Percentiles rank a stretch among this genome's conserved stretches.
phyloP scores from a whole-genome alignment of 202 grass and related monocot species.

The Panicum hallii region DNA sequence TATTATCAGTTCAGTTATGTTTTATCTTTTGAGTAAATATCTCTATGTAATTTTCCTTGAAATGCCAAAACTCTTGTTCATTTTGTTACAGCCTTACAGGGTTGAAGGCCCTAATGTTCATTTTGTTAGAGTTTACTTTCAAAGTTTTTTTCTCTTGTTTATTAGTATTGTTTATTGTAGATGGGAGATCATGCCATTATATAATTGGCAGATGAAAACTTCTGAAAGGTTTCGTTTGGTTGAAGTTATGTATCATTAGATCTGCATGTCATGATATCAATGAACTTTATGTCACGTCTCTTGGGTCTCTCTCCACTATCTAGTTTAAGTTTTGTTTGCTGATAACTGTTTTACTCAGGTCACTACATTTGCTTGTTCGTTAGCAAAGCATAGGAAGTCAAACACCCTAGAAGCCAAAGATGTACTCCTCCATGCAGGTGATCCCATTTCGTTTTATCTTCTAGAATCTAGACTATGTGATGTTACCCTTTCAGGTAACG shows the following conservation, averaged over 20 bases:
- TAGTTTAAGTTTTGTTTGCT: constrained; percentile 33
- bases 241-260: neutral
- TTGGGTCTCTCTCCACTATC: neutral
- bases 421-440: constrained; percentile 96
- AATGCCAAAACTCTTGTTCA: neutral
- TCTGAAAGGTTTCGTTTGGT: neutral
- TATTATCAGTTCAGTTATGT: neutral
- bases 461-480: constrained; percentile 15
- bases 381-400: constrained; percentile 98
- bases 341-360: constrained; percentile 63
- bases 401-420: constrained; percentile 88
- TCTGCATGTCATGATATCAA: neutral
- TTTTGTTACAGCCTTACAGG: neutral
- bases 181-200: neutral
- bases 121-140: constrained; percentile 18
- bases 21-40: constrained; percentile 1
- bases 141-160: neutral
- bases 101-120: neutral
- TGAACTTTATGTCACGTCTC: neutral
- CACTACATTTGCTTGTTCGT: constrained; percentile 82
- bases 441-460: constrained; percentile 29
- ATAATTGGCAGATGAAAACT: neutral
- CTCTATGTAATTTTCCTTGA: neutral
- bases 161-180: neutral
- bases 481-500: neutral